These are phyloP conservation scores for Francoa sonchifolia DNA, from an alignment of 441 rosid genomes.

Conservation along the genomic window DNA sequence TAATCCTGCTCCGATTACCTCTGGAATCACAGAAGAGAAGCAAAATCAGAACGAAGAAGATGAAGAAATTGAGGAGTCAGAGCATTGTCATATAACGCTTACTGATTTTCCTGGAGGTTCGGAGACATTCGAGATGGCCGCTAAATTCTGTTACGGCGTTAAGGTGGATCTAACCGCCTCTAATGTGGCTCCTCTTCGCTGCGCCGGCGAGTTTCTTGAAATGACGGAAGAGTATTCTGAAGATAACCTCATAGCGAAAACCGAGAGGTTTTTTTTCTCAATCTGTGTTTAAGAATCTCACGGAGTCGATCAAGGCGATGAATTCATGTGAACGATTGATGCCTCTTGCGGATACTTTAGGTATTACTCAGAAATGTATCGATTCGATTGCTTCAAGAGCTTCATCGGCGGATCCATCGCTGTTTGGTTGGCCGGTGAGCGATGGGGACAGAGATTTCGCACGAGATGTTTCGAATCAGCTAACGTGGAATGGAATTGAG, in stretches of 20 bases:
- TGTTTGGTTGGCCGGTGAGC: constrained; percentile 85
- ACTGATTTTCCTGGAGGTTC: constrained; percentile 59
- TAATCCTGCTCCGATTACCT: constrained; percentile 1
- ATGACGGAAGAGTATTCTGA: constrained; percentile 59
- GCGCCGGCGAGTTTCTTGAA: constrained; percentile 56
- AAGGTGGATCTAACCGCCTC: constrained; percentile 44
- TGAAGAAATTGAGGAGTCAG: constrained; percentile 15
- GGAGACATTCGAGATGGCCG: constrained; percentile 49
- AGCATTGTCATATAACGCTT: constrained; percentile 26
- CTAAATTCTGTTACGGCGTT: constrained; percentile 67
- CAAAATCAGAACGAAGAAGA: constrained; percentile 17
- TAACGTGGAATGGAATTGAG: constrained; percentile 42
- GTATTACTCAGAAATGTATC: constrained; percentile 37
- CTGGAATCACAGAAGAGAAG: constrained; percentile 11
- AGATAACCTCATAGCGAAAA: constrained; percentile 42
- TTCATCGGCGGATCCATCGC: constrained; percentile 43
- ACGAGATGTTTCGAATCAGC: constrained; percentile 18
- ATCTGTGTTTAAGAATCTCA: constrained; percentile 37
- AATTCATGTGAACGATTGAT: constrained; percentile 48
- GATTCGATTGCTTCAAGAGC: constrained; percentile 37
- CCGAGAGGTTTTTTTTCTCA: constrained; percentile 41
- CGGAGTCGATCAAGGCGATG: constrained; percentile 41
- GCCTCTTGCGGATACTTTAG: constrained; percentile 28
- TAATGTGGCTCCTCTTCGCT: constrained; percentile 45
- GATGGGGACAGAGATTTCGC: constrained; percentile 13